Evolutionary conservation across 768 basidiomycete species (phyloP), one percentile per base, ranked within the genome.

Genomic region (Hypholoma sublateritium): DNA sequence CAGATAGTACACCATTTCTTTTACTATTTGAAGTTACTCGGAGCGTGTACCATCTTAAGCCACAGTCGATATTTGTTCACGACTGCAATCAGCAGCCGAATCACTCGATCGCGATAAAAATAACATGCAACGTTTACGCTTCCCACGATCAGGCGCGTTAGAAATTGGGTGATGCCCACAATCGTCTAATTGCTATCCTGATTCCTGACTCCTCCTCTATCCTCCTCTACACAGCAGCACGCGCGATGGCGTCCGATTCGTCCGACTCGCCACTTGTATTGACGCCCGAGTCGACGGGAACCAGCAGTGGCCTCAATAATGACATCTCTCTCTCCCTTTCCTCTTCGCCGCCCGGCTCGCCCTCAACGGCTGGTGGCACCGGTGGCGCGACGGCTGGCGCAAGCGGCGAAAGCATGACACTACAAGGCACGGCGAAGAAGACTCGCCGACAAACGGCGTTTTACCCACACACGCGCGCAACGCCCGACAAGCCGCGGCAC

Each of bases 391-490:
- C 9, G 6, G 28, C 25, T 4, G 25, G 25, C 25, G 25, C 28
- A 32, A 32, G 9, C 9, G 28, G 28, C 5, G 28, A n/a, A n/a
- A n/a, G n/a, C n/a, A n/a, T n/a, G 35, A 36, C 39, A 41, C 39
- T 13, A 5, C 5, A 41, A 16, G 13, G 16, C 7, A 14, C 39
- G 39, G 9, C 57, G 16, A 78, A 76, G 68, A 87, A 83, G 65
- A 57, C 81, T 44, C 81, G 86, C 59, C 82, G 91, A 17, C 83
- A 85, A 63, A 85, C 89, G 4, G 88, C 91, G 3, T 86, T 89
- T 66, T 93, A 93, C 66, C 89, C 90, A 0, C 86, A 88, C 70
- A 72, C 84, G 65, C 88, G 86, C 68, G 76, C 86, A 7, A 67
- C 77, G 12, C 28, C 28, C 28, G 88, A 87, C 69, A 93, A 91